phyloP scores from a whole-genome alignment of 257 asterid species.

The Plectranthus barbatus region DNA sequence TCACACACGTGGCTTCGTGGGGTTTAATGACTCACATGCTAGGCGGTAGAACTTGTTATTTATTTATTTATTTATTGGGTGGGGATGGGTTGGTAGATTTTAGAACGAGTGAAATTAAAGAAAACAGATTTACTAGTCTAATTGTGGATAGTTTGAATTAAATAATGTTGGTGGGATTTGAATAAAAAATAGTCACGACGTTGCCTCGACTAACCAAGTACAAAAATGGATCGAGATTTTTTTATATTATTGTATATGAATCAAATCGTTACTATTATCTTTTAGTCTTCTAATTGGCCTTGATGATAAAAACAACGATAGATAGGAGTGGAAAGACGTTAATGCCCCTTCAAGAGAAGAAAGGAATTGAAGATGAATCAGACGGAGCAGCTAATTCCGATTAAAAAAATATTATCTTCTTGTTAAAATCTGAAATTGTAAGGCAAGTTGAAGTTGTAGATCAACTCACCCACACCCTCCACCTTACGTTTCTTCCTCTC shows the following conservation, averaged over 20 bases:
- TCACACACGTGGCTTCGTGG: constrained; percentile 17
- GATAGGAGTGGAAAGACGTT: background rate
- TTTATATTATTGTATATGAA: too few species aligned
- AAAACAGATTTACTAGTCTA: too few species aligned
- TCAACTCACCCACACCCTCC: background rate
- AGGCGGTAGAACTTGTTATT: background rate
- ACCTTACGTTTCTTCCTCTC: constrained; percentile 16
- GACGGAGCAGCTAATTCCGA: constrained; percentile 14
- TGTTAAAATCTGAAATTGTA: constrained; percentile 26
- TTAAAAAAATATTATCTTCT: constrained; percentile 16
- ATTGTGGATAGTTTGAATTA: too few species aligned
- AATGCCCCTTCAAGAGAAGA: background rate
- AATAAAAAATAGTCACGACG: too few species aligned
- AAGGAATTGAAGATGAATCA: background rate
- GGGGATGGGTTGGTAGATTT: too few species aligned
- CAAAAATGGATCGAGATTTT: too few species aligned
- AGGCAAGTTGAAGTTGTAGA: constrained; percentile 18
- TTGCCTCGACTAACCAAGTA: too few species aligned
- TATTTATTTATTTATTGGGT: too few species aligned
- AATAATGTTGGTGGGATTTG: too few species aligned
- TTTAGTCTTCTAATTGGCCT: background rate
- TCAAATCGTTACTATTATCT: too few species aligned
- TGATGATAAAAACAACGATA: too few species aligned
- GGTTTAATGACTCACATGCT: constrained; percentile 11
- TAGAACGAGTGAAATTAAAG: too few species aligned